phyloP scores from a whole-genome alignment of 768 basidiomycete genomes.

The Stropharia rugosoannulata region DNA sequence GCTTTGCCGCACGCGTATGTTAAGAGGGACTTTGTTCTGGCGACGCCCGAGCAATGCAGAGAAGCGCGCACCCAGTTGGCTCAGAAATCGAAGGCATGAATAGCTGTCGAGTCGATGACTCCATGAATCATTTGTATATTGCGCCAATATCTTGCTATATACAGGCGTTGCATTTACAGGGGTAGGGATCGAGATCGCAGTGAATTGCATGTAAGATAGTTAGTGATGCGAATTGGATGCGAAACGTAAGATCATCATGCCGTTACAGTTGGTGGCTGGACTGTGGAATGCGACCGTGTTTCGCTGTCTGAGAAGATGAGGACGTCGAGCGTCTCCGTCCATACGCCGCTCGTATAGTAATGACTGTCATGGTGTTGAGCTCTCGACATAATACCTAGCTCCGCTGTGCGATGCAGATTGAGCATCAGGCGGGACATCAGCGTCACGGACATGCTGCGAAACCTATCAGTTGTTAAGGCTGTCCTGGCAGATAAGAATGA shows the following conservation, averaged over 20 bases:
- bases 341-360: conserved; percentile 8
- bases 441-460: conserved; percentile 42
- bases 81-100: background rate
- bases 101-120: background rate
- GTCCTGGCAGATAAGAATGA: background rate
- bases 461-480: background rate
- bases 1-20: conserved; percentile 36
- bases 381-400: conserved; percentile 29
- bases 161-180: background rate
- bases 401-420: conserved; percentile 46
- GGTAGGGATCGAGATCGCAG: background rate
- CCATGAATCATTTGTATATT: background rate
- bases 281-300: background rate
- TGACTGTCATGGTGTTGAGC: conserved; percentile 20
- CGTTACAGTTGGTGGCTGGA: background rate
- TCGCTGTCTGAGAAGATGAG: background rate
- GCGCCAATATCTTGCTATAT: background rate
- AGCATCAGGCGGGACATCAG: conserved; percentile 58
- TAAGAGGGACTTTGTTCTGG: conserved; percentile 41
- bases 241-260: too few species aligned
- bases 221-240: too few species aligned
- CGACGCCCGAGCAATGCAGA: conserved; percentile 36
- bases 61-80: conserved; percentile 26
- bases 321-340: conserved; percentile 5
- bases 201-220: background rate